These are phyloP conservation scores for Pseudotulostoma volvatum DNA, from an alignment of 495 filamentous ascomycete genomes.

Conservation along the genomic window DNA sequence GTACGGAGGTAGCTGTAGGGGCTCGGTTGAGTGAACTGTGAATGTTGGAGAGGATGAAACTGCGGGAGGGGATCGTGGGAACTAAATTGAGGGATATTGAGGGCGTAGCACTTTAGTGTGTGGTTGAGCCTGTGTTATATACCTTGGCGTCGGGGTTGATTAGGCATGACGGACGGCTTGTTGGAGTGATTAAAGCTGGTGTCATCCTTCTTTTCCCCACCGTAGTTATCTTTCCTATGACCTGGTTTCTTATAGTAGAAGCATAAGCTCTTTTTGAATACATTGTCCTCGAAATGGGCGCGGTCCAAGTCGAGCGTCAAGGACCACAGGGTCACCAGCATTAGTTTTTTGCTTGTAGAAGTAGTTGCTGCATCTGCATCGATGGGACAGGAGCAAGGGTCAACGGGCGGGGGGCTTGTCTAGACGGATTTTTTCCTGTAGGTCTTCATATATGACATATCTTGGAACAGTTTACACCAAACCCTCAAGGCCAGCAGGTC, in stretches of 20 bases:
- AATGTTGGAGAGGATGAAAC: not conserved
- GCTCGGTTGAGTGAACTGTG: not conserved
- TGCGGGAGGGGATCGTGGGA: not conserved
- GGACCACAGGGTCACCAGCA: not conserved
- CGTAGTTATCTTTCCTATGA: not conserved
- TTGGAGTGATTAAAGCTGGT: not conserved
- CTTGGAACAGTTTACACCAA: not conserved
- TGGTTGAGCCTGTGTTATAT: not conserved
- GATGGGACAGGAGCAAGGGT: not conserved
- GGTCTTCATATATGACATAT: not conserved
- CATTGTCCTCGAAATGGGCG: not conserved
- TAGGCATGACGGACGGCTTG: not conserved
- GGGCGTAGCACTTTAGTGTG: not conserved
- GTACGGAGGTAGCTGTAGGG: not conserved
- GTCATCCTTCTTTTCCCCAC: not conserved
- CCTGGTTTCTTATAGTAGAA: not conserved
- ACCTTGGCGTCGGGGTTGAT: not conserved
- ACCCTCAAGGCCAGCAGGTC: not conserved
- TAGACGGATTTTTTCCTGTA: not conserved
- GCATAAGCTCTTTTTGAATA: not conserved
- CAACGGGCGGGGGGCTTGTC: not conserved
- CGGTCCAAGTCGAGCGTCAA: not conserved
- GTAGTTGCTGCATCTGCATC: not conserved
- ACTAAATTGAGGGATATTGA: not conserved
- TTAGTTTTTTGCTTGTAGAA: not conserved